A percentile compares a stretch with the other conserved stretches of the same genome.
These are phyloP conservation scores for Daedaleopsis nitida DNA, from an alignment of 768 basidiomycete species.

Conservation along the genomic window DNA sequence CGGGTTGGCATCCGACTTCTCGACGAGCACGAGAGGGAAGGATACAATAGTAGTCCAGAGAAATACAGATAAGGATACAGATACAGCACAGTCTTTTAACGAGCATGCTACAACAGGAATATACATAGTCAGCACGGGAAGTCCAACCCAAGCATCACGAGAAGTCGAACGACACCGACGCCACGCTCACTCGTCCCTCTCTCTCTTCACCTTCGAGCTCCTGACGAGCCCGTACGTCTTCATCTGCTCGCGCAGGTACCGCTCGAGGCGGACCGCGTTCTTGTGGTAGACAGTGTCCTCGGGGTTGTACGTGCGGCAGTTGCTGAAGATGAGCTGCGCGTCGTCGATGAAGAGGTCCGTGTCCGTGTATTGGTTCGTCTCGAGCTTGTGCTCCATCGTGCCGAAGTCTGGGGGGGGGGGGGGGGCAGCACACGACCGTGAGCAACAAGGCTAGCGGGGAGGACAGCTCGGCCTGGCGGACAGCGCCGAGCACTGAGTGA, in stretches of 20 bases:
- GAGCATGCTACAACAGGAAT: not conserved
- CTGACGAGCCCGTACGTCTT: slow-evolving; percentile 21
- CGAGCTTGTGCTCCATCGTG: slow-evolving; percentile 90
- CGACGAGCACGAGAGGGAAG: not conserved
- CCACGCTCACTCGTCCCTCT: not conserved
- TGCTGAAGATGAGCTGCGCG: slow-evolving; percentile 83
- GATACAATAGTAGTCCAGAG: not conserved
- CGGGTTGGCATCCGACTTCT: not conserved
- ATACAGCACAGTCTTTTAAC: slow-evolving; percentile 2
- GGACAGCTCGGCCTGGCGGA: not conserved
- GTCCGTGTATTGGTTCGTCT: slow-evolving; percentile 78
- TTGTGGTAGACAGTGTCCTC: slow-evolving; percentile 78
- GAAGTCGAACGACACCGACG: slow-evolving; percentile 13
- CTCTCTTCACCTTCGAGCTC: slow-evolving; percentile 29
- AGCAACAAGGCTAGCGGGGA: not conserved
- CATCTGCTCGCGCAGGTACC: slow-evolving; percentile 59
- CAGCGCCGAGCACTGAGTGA: not conserved
- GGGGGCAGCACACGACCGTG: not conserved
- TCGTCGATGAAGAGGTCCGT: slow-evolving; percentile 78
- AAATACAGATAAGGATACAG: slow-evolving; percentile 8
- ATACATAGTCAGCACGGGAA: not conserved
- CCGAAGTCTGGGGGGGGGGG: slow-evolving; percentile 60
- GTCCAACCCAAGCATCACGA: slow-evolving; percentile 19
- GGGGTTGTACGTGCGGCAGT: slow-evolving; percentile 87
- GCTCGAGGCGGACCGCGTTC: slow-evolving; percentile 84